A percentile compares a stretch with the other conserved stretches of the same genome.
These are phyloP conservation scores for Perkinsela sp. DNA, from an alignment of 208 protist genomes.

Conservation along the genomic window DNA sequence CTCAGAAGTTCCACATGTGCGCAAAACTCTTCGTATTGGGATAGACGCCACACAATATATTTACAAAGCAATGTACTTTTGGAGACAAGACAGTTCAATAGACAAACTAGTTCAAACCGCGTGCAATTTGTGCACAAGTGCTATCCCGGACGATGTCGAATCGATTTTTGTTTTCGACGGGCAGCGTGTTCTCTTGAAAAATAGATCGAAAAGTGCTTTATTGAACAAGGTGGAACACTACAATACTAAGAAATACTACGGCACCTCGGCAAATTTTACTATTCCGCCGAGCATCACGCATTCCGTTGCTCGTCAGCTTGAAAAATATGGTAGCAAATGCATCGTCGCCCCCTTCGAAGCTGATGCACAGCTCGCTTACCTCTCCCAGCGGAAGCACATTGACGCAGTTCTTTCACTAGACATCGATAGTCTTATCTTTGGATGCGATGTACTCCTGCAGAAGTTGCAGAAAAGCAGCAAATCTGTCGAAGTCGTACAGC, in stretches of 20 bases:
- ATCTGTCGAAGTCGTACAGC: neutral
- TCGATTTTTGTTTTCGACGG: neutral
- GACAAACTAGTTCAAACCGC: too few relatives aligned
- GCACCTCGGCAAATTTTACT: neutral
- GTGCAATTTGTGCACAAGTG: too few relatives aligned
- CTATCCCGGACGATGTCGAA: neutral
- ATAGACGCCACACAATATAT: too few relatives aligned
- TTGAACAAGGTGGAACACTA: neutral
- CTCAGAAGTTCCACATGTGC: too few relatives aligned
- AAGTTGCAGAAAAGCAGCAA: neutral
- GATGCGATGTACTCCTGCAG: neutral
- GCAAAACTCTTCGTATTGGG: too few relatives aligned
- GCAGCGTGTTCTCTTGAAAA: neutral
- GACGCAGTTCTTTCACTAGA: constrained; percentile 84
- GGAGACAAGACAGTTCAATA: too few relatives aligned
- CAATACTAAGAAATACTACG: neutral
- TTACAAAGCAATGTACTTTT: too few relatives aligned
- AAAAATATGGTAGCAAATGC: constrained; percentile 10
- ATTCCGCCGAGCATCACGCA: neutral
- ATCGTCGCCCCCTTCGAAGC: constrained; percentile 97
- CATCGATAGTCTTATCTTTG: constrained; percentile 36
- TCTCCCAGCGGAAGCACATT: constrained; percentile 56
- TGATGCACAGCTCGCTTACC: constrained; percentile 89
- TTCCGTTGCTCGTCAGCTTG: neutral
- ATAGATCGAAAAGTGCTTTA: neutral